Conservation (phyloP, 2,329 filamentous ascomycete genomes). For the Tolypocladium nubicola region DNA sequence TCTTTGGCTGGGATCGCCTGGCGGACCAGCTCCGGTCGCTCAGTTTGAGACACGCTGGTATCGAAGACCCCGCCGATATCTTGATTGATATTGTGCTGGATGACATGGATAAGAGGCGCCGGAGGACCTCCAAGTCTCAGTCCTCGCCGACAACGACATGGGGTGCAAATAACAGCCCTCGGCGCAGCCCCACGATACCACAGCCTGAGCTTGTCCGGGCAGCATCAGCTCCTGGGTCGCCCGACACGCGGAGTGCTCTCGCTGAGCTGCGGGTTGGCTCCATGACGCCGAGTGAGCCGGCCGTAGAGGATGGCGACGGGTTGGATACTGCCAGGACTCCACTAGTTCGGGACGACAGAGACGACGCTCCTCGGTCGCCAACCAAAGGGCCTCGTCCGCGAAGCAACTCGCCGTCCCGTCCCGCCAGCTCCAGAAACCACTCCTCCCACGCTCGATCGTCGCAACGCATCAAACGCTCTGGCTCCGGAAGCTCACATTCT, state of each 20-base stretch:
- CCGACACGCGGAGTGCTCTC: slow-evolving; percentile 35
- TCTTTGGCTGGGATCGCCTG: slow-evolving; percentile 92
- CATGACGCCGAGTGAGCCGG: slow-evolving; percentile 40
- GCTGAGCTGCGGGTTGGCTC: slow-evolving; percentile 50
- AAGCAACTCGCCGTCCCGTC: slow-evolving; percentile 74
- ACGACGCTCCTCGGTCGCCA: slow-evolving; percentile 31
- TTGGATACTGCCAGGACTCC: slow-evolving; percentile 26
- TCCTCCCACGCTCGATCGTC: slow-evolving; percentile 56
- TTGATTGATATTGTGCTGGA: slow-evolving; percentile 90
- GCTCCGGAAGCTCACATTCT: slow-evolving; percentile 88
- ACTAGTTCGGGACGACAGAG: slow-evolving; percentile 34
- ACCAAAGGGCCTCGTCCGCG: slow-evolving; percentile 43
- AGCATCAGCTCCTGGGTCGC: slow-evolving; percentile 56
- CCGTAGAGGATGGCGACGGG: slow-evolving; percentile 28
- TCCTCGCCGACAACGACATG: slow-evolving; percentile 67
- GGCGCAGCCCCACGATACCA: slow-evolving; percentile 51
- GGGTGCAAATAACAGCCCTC: slow-evolving; percentile 44
- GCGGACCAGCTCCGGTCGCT: slow-evolving; percentile 86
- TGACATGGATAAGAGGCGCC: slow-evolving; percentile 85
- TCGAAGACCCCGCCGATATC: slow-evolving; percentile 85
- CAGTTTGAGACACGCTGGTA: slow-evolving; percentile 73
- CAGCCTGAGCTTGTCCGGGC: slow-evolving; percentile 59
- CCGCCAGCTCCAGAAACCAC: slow-evolving; percentile 62
- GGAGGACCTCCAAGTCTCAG: slow-evolving; percentile 78
- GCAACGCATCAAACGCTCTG: slow-evolving; percentile 73